phyloP scores from a whole-genome alignment of 495 filamentous ascomycete species.

The Lasiosphaeria miniovina region DNA sequence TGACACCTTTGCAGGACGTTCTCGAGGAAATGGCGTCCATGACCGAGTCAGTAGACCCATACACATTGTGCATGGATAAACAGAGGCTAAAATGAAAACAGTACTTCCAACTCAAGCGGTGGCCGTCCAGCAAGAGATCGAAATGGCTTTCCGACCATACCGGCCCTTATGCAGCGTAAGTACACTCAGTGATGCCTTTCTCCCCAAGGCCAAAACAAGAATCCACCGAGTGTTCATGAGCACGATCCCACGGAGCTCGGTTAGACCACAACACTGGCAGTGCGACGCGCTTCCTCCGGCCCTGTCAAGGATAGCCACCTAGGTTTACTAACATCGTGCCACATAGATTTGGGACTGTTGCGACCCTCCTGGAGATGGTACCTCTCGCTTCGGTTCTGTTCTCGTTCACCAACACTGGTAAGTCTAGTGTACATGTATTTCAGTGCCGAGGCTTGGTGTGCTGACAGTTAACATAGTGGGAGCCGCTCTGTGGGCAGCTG shows the following conservation, averaged over 20 bases:
- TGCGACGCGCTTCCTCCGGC: conserved; percentile 5
- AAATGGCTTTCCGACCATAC: conserved; percentile 62
- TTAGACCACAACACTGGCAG: not conserved
- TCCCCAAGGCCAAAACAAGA: not conserved
- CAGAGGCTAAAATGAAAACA: conserved; percentile 23
- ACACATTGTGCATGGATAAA: not conserved
- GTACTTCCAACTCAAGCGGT: conserved; percentile 90
- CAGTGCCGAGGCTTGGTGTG: not conserved
- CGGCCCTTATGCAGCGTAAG: conserved; percentile 73
- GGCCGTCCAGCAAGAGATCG: conserved; percentile 57
- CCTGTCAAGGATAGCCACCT: not conserved
- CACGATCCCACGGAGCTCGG: not conserved
- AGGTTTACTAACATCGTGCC: conserved; percentile 11
- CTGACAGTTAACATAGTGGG: conserved; percentile 52
- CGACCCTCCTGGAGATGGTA: conserved; percentile 77
- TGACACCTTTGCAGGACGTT: conserved; percentile 31
- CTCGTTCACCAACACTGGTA: conserved; percentile 81
- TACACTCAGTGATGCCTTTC: conserved; percentile 16
- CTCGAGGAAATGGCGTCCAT: conserved; percentile 34
- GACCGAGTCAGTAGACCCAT: conserved; percentile 25
- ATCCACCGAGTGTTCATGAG: not conserved
- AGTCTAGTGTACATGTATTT: conserved; percentile 12
- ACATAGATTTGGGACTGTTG: conserved; percentile 75
- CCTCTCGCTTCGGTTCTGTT: conserved; percentile 82
- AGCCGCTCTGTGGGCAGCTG: conserved; percentile 89